Base-by-base conservation (phyloP, 2,329 filamentous ascomycete genomes). In the Exophiala xenobiotica region DNA sequence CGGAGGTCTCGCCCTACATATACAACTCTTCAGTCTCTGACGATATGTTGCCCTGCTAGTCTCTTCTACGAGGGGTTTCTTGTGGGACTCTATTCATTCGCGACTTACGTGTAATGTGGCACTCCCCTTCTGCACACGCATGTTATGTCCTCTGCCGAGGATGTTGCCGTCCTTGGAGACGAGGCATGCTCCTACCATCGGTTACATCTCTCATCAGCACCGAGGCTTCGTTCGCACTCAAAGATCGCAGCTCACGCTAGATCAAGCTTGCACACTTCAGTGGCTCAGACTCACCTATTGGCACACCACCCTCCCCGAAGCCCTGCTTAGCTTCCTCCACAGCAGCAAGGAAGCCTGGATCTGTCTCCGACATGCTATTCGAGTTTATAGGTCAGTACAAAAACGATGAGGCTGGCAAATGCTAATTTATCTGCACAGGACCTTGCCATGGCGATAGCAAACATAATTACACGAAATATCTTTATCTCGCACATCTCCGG, bases 101-200 rank as follows among this genome's bases (percentile, higher is more conserved):
- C n/a, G 38, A 71, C 76, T 64, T 64, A 88, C 85, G 71, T 90
- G 87, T 60, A 90, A 77, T 29, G 85, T 87, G 3, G 86, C 76
- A 64, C 83, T 87, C 48, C 79, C 79, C 50, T 83, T 84, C 68
- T 91, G 87, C 14, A 89, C 80, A 49, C 87, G 77, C 82, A 86
- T 82, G 63, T 91, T 91, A 66, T 87, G 87, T 8, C 87, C 87
- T 52, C 79, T 75, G 14, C 87, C 87, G 3, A 90, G 74, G 33
- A 90, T 80, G 57, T 77, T 82, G 54, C 87, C 87, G 60, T 88
- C 80, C 50, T 78, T 78, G 31, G 81, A 79, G n/a, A 90, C 78
- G 20, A 91, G 74, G 52, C 74, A 78, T 37, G 80, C 80, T 37
- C 81, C 56, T 58, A 19, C n/a, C 29, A 14, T 33, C 16, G 29